Base-by-base conservation (phyloP, 192 early-diverging fungal species). In the Coemansia sp. region DNA sequence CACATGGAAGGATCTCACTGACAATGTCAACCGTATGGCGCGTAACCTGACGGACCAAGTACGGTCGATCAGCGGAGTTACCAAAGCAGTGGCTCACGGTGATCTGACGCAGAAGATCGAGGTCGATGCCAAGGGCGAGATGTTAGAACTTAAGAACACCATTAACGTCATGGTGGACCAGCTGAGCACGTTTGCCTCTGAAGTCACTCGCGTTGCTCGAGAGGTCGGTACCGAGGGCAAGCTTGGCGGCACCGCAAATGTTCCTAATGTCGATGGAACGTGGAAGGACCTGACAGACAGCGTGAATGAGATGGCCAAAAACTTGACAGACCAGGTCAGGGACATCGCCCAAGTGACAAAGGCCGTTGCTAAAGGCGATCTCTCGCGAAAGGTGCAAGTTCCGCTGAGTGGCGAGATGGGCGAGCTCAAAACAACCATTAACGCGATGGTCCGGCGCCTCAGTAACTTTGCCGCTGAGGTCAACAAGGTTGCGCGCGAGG, bases 21-120 rank as follows among this genome's bases (percentile, higher is more conserved):
- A 88, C 59, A 89, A 87, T 66, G 90, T 91, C 58, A 91, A 91
- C 72, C 85, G 73, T 16, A 91, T 91, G 90, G 88, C 88, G 0
- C 64, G 73, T 23, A 85, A 91, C 56, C 69, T 91, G 2, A 91
- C 89, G 0, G 81, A 74, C 16, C 90, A 91, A 67, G 88, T 91
- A 10, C 86, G 89, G 53, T 82, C 80, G 9, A 91, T 91, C 63
- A 84, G 84, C 26, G 69, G 79, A 18, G 90, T 91, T 4, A 88
- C 88, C 3, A 89, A 83, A 52, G 89, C 89, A 13, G 87, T 91
- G 4, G 89, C 89, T 1, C 70, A 68, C n/a, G 89, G 89, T 29
- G 89, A 91, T 65, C 61, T 91, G 59, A 83, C 82, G 23, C 69
- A 84, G 48, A 87, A 84, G 64, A 80, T 89, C 26, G 68, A 76